Evolutionary conservation across 2,329 filamentous ascomycete species (phyloP).

Genomic region (Cercospora beticola): DNA sequence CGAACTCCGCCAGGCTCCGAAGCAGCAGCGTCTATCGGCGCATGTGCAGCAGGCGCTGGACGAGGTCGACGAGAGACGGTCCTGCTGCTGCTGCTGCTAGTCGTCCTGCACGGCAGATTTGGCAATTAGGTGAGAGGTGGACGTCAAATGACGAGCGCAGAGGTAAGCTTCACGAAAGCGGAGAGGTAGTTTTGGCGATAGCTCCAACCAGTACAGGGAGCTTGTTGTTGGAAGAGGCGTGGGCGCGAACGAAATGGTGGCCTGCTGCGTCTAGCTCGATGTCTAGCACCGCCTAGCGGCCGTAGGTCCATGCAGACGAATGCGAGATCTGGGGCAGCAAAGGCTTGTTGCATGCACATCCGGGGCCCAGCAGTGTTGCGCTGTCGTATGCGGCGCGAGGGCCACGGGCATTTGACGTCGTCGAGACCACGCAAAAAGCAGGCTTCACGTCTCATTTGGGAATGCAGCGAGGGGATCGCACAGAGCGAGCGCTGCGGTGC

Average conservation of each 20-base stretch:
- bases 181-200: conserved; percentile 25
- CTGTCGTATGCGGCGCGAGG: conserved; percentile 28
- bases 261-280: conserved; percentile 18
- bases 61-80: conserved; percentile 6
- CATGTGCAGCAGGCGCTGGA: conserved; percentile 7
- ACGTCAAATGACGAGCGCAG: conserved; percentile 27
- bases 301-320: conserved; percentile 13
- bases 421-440: conserved; percentile 21
- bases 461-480: conserved; percentile 19
- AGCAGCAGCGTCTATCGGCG: conserved; percentile 14
- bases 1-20: conserved; percentile 10
- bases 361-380: conserved; percentile 10
- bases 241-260: conserved; percentile 20
- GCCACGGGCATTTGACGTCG: conserved; percentile 24
- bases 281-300: conserved; percentile 8
- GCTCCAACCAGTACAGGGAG: conserved; percentile 27
- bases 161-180: conserved; percentile 28
- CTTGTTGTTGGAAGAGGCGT: conserved; percentile 21
- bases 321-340: conserved; percentile 7
- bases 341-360: conserved; percentile 3
- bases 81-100: conserved; percentile 1
- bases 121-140: conserved; percentile 15
- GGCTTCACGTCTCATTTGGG: conserved; percentile 17
- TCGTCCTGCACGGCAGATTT: conserved; percentile 9
- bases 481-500: conserved; percentile 14